phyloP scores from a whole-genome alignment of 2,329 filamentous ascomycete genomes.

The Alternaria infectoria region DNA sequence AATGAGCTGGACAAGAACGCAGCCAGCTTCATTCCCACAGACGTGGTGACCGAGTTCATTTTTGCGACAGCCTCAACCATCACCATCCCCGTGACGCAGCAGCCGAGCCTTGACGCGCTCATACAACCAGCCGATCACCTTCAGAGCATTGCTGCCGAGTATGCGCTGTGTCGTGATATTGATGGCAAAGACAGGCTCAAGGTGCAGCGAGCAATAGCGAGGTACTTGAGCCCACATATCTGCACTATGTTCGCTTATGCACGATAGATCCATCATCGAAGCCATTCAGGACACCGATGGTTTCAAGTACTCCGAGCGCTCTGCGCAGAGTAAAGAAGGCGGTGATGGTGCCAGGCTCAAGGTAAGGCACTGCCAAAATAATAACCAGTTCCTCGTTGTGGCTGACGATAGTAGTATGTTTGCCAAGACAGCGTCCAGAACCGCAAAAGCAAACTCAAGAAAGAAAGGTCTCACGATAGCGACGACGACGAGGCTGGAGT shows the following conservation, averaged over 20 bases:
- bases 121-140: slow-evolving; percentile 35
- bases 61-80: slow-evolving; percentile 38
- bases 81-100: slow-evolving; percentile 37
- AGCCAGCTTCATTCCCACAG: slow-evolving; percentile 37
- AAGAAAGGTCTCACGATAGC: slow-evolving; percentile 20
- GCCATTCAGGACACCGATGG: slow-evolving; percentile 41
- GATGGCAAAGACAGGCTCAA: slow-evolving; percentile 38
- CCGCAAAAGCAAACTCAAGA: slow-evolving; percentile 33
- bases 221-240: slow-evolving; percentile 14
- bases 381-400: neutral
- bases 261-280: slow-evolving; percentile 34
- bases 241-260: slow-evolving; percentile 6
- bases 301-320: slow-evolving; percentile 44
- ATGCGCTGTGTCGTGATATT: slow-evolving; percentile 33
- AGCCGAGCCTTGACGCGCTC: slow-evolving; percentile 30
- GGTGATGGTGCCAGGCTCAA: slow-evolving; percentile 40
- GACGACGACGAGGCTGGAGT: slow-evolving; percentile 8
- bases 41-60: slow-evolving; percentile 43
- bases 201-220: slow-evolving; percentile 37
- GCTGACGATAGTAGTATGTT: slow-evolving; percentile 25
- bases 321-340: slow-evolving; percentile 35
- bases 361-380: neutral
- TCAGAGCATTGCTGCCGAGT: slow-evolving; percentile 38
- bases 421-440: slow-evolving; percentile 45
- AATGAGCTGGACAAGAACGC: slow-evolving; percentile 38